A percentile compares a stretch with the other conserved stretches of the same genome.
phyloP scores from a whole-genome alignment of 495 filamentous ascomycete species.

The Aspergillus avenaceus region DNA sequence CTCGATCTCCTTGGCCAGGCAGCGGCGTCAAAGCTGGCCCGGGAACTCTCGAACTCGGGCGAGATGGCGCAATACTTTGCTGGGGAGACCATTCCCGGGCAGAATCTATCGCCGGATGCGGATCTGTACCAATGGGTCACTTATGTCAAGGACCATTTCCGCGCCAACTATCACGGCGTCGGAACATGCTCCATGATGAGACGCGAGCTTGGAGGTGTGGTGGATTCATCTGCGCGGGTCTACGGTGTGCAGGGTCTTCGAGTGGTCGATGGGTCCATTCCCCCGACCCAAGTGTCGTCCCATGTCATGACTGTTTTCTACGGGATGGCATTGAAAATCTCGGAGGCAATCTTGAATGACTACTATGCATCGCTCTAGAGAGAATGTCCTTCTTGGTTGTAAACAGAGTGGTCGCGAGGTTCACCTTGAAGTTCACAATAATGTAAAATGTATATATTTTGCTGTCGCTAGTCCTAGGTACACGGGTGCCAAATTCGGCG shows the following conservation, averaged over 20 bases:
- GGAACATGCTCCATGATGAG: conserved; percentile 47
- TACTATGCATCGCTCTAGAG: not conserved
- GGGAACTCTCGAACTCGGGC: conserved; percentile 30
- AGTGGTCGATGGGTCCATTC: conserved; percentile 42
- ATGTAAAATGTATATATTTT: no score
- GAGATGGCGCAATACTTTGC: conserved; percentile 31
- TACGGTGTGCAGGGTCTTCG: conserved; percentile 43
- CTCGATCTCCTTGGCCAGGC: conserved; percentile 46
- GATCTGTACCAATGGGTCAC: conserved; percentile 42
- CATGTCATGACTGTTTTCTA: conserved; percentile 35
- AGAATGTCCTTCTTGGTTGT: no score
- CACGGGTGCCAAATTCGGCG: no score
- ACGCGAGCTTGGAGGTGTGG: conserved; percentile 43
- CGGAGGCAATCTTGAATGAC: conserved; percentile 12
- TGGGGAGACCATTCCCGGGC: conserved; percentile 42
- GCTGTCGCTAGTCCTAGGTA: no score
- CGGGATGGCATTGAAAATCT: conserved; percentile 43
- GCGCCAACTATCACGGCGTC: conserved; percentile 42
- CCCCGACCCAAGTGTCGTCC: conserved; percentile 31
- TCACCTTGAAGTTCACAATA: no score
- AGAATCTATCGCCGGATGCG: conserved; percentile 19
- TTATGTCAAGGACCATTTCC: conserved; percentile 21
- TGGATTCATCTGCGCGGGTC: conserved; percentile 38
- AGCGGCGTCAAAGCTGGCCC: conserved; percentile 43
- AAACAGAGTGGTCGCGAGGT: no score